Evolutionary conservation across 805 yeast genomes (phyloP).

Genomic region (Kluyveromyces starmeri): DNA sequence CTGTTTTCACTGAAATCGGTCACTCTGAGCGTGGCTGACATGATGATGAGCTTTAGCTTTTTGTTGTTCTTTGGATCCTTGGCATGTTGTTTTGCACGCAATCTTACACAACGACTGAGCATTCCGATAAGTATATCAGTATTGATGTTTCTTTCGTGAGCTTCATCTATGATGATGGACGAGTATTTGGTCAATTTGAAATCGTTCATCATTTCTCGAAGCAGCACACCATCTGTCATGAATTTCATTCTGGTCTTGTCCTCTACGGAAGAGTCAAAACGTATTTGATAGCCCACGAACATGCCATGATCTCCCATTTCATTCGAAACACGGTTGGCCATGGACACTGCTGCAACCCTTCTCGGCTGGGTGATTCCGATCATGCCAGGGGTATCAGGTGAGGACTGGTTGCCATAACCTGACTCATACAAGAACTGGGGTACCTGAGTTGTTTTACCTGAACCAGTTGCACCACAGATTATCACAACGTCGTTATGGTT

Average conservation of each 20-base stretch:
- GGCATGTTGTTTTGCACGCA: slow-evolving; percentile 49
- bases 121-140: slow-evolving; percentile 95
- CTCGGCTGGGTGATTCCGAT: slow-evolving; percentile 95
- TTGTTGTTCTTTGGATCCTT: slow-evolving; percentile 40
- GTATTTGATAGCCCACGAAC: slow-evolving; percentile 70
- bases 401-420: slow-evolving; percentile 62
- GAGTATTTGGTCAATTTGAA: slow-evolving; percentile 76
- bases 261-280: slow-evolving; percentile 65
- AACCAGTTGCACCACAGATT: slow-evolving; percentile 96
- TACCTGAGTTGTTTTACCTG: slow-evolving; percentile 97
- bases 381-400: slow-evolving; percentile 74
- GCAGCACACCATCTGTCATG: slow-evolving; percentile 90
- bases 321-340: slow-evolving; percentile 71
- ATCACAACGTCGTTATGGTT: slow-evolving; percentile 86
- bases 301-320: slow-evolving; percentile 68
- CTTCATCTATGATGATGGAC: slow-evolving; percentile 87
- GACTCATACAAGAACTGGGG: slow-evolving; percentile 93
- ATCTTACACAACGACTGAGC: slow-evolving; percentile 73
- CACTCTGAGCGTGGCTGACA: slow-evolving; percentile 96
- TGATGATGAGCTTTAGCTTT: slow-evolving; percentile 75
- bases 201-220: slow-evolving; percentile 89
- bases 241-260: slow-evolving; percentile 68
- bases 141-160: slow-evolving; percentile 93
- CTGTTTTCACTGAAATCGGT: slow-evolving; percentile 84
- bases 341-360: slow-evolving; percentile 88